A percentile compares a stretch with the other conserved stretches of the same genome.
These are phyloP conservation scores for Russula dissimulans DNA, from an alignment of 768 basidiomycete genomes.

Conservation along the genomic window DNA sequence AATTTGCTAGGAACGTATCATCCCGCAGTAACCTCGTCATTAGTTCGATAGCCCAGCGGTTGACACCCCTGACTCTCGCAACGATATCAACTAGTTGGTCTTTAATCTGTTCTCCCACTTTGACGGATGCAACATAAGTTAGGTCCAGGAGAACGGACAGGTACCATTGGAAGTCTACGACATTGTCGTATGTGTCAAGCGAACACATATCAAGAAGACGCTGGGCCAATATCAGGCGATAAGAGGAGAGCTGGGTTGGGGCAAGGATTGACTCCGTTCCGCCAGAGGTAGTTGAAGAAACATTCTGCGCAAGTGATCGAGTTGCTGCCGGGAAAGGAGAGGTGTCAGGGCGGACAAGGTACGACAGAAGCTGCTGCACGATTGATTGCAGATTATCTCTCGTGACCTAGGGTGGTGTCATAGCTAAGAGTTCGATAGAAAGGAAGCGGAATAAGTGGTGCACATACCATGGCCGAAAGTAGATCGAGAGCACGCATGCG, in stretches of 20 bases:
- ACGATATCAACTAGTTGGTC: slow-evolving; percentile 84
- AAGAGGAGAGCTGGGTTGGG: slow-evolving; percentile 69
- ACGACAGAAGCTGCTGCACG: slow-evolving; percentile 80
- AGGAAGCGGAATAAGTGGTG: neutral
- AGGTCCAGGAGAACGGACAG: slow-evolving; percentile 90
- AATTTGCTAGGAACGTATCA: slow-evolving; percentile 59
- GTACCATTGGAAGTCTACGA: slow-evolving; percentile 96
- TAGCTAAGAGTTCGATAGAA: neutral
- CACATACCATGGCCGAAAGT: slow-evolving; percentile 77
- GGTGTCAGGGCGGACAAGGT: slow-evolving; percentile 59
- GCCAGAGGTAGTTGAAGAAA: slow-evolving; percentile 34
- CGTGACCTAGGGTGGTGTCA: slow-evolving; percentile 51
- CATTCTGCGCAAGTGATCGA: slow-evolving; percentile 42
- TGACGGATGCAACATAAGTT: slow-evolving; percentile 74
- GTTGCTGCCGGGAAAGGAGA: slow-evolving; percentile 48
- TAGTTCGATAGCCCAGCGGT: slow-evolving; percentile 73
- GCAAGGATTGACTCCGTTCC: slow-evolving; percentile 31
- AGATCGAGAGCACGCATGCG: slow-evolving; percentile 93
- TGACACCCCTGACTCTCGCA: slow-evolving; percentile 65
- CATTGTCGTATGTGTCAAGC: slow-evolving; percentile 72
- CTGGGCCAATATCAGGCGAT: slow-evolving; percentile 75
- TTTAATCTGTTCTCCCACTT: slow-evolving; percentile 68
- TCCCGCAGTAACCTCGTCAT: slow-evolving; percentile 79
- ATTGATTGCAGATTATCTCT: slow-evolving; percentile 79
- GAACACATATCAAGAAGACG: slow-evolving; percentile 84